A percentile compares a stretch with the other conserved stretches of the same genome.
These are phyloP conservation scores for Drechslerella coelobrocha DNA, from an alignment of 2,329 filamentous ascomycete species.

Conservation along the genomic window DNA sequence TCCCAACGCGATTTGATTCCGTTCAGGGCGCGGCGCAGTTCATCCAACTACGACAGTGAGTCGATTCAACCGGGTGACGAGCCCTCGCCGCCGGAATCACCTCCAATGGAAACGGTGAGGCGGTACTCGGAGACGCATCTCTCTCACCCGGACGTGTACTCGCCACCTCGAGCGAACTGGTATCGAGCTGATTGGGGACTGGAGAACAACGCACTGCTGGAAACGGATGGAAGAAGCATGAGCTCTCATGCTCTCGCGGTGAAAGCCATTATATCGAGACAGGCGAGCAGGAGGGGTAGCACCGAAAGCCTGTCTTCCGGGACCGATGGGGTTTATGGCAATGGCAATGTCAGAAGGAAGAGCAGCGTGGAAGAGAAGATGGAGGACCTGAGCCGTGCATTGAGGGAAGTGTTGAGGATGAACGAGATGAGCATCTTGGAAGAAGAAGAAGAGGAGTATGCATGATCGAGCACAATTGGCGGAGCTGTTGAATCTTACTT, in stretches of 20 bases:
- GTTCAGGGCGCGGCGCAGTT: not conserved
- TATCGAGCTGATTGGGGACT: constrained; percentile 37
- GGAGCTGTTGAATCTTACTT: constrained; percentile 6
- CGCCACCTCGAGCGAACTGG: constrained; percentile 35
- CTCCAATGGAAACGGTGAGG: not conserved
- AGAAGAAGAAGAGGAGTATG: constrained; percentile 25
- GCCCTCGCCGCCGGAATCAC: constrained; percentile 22
- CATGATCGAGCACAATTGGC: not conserved
- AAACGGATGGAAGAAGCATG: constrained; percentile 26
- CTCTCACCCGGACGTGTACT: constrained; percentile 36
- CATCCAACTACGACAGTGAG: constrained; percentile 11
- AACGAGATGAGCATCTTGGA: constrained; percentile 32
- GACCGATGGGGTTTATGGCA: not conserved
- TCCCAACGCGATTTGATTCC: not conserved
- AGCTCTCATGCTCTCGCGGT: constrained; percentile 22
- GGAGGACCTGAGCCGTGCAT: constrained; percentile 33
- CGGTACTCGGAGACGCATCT: constrained; percentile 28
- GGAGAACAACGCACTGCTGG: constrained; percentile 10
- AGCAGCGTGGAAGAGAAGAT: constrained; percentile 25
- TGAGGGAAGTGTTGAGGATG: constrained; percentile 41
- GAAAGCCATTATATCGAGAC: constrained; percentile 25
- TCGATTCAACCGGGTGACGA: constrained; percentile 31
- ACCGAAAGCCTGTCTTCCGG: constrained; percentile 10
- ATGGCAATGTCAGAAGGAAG: not conserved
- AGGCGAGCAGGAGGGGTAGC: constrained; percentile 27